phyloP scores from a whole-genome alignment of 2,329 filamentous ascomycete genomes.

The Pseudonectria foliicola region DNA sequence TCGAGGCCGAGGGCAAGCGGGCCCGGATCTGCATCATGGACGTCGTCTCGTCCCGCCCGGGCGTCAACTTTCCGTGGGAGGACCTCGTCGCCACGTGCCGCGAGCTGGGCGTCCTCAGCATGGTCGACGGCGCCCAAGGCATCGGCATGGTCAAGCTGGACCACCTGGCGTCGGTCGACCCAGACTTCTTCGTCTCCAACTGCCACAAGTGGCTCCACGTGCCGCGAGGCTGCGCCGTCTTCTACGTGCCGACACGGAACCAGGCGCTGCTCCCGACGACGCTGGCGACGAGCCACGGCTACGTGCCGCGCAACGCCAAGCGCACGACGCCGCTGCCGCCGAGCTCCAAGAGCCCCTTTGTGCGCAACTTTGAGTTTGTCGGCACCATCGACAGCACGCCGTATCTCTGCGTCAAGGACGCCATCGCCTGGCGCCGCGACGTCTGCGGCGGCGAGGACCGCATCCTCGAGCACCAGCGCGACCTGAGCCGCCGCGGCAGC shows the following conservation, averaged over 20 bases:
- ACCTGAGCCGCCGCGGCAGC: constrained; percentile 58
- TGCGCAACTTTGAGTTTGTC: constrained; percentile 66
- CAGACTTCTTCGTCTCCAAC: constrained; percentile 84
- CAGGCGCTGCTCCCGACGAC: constrained; percentile 68
- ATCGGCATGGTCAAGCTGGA: constrained; percentile 72
- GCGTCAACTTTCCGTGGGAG: constrained; percentile 74
- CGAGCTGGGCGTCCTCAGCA: constrained; percentile 59
- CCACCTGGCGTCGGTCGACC: constrained; percentile 55
- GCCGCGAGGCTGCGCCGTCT: constrained; percentile 71
- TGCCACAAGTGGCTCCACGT: constrained; percentile 86
- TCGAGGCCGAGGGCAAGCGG: constrained; percentile 49
- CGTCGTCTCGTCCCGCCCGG: constrained; percentile 70
- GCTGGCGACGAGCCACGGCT: constrained; percentile 76
- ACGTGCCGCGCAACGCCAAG: constrained; percentile 38
- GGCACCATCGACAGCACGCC: constrained; percentile 69
- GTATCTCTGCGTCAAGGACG: constrained; percentile 64
- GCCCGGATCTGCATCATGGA: constrained; percentile 67
- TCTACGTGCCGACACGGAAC: constrained; percentile 72
- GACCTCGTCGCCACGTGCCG: constrained; percentile 56
- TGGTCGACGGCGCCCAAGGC: constrained; percentile 80
- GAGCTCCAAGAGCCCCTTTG: constrained; percentile 50
- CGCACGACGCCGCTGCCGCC: constrained; percentile 36
- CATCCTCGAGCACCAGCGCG: constrained; percentile 57
- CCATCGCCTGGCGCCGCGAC: constrained; percentile 62
- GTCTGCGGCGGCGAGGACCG: constrained; percentile 66